Evolutionary conservation across 2,329 filamentous ascomycete species (phyloP).

Genomic region (Nemania bipapillata): DNA sequence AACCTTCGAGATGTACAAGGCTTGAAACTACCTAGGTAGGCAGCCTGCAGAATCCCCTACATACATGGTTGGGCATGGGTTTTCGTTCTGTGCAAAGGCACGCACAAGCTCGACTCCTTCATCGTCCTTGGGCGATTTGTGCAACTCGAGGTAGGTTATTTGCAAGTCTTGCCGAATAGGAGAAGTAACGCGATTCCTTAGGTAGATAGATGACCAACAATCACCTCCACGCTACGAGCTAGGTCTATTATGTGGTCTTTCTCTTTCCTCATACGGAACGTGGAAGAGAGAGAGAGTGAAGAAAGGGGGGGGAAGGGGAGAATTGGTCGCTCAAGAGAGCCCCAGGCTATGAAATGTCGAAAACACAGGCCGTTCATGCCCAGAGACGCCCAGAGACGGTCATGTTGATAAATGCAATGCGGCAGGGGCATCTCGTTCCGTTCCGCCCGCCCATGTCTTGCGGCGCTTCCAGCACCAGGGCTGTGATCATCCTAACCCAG

Average conservation of each 20-base stretch:
- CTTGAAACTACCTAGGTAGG: constrained; percentile 22
- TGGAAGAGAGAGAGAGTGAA: constrained; percentile 1
- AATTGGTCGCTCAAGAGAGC: constrained; percentile 7
- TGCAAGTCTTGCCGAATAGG: constrained; percentile 20
- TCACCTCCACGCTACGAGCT: neutral
- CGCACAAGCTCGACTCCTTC: constrained; percentile 11
- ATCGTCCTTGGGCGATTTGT: constrained; percentile 3
- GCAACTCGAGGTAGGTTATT: constrained; percentile 15
- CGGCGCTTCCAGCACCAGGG: constrained; percentile 31
- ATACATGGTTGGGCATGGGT: constrained; percentile 32
- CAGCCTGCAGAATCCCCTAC: constrained; percentile 28
- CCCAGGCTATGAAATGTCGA: constrained; percentile 19
- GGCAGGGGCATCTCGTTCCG: constrained; percentile 37
- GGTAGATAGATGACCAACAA: neutral
- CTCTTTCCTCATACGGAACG: constrained; percentile 12
- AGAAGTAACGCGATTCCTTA: neutral
- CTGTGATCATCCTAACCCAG: constrained; percentile 33
- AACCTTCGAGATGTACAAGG: constrained; percentile 3
- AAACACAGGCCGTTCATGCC: constrained; percentile 20
- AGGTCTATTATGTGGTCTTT: no score
- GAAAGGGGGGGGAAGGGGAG: no score
- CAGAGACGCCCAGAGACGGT: constrained; percentile 30
- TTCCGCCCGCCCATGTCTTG: constrained; percentile 33
- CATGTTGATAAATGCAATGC: constrained; percentile 37
- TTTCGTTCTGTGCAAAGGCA: constrained; percentile 17